Base-by-base conservation (phyloP, 768 basidiomycete genomes). In the Mycena sanguinolenta region DNA sequence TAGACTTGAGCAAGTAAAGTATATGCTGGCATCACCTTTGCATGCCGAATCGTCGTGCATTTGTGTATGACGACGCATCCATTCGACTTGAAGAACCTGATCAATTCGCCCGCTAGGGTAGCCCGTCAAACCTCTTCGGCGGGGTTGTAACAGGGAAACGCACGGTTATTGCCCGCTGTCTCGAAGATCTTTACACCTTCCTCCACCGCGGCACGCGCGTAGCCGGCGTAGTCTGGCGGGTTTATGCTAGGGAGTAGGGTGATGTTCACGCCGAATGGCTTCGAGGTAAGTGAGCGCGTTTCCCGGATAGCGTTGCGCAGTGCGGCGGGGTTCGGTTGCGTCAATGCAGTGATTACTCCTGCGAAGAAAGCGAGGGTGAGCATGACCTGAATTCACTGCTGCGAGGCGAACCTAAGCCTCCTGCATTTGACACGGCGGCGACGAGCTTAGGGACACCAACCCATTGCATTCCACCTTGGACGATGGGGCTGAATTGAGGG, bases 391-490 rank as follows among this genome's bases (percentile, higher is more conserved):
- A 34, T 34, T 34, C 32, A 10, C 32, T 34, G 32, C 32, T 34
- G 6, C 6, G 32, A 42, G 39, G 12, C 59, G 13, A 62, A 90
- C 93, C 93, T 39, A 95, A 85, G 38, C 93, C 95, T 4, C 95
- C 95, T 1, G 92, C 95, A 65, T 95, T 90, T 12, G 92, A 93
- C 9, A 96, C 90, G 0, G 94, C 95, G 9, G 92, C 90, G 53
- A 84, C 92, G 21, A 96, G 87, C 67, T 80, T 78, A 1, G 96
- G 95, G 17, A 90, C 79, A 27, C 95, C 95, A 53, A 97, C 94
- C 95, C 94, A 96, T 89, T 95, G 95, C 94, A 96, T 95, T 55
- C 94, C 95, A 27, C 94, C 69, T 70, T 96, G 95, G 1, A 96
- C 87, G 54, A 95, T 83, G 19, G 95, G 95, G 36, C 92, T 94